These are phyloP conservation scores for Quercus berberidifolia DNA, from an alignment of 306 rosid genomes.

Conservation along the genomic window DNA sequence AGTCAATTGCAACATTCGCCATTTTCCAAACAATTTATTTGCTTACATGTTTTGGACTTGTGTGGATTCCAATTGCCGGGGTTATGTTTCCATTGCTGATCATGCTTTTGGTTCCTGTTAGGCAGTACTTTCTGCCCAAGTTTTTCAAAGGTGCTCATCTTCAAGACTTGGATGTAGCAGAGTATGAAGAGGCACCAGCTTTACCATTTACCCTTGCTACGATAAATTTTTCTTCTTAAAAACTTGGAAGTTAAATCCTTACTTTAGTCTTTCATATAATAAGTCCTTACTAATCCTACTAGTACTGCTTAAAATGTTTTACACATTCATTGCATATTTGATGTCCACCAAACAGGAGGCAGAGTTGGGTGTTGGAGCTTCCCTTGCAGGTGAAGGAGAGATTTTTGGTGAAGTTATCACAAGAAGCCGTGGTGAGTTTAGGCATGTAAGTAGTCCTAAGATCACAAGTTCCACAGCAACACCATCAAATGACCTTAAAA, in stretches of 20 bases:
- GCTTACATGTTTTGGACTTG: constrained; percentile 39
- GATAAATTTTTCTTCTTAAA: constrained; percentile 36
- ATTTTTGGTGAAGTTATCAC: constrained; percentile 81
- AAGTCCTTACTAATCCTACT: background rate
- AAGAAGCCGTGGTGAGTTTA: constrained; percentile 91
- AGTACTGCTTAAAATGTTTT: background rate
- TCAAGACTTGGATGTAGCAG: constrained; percentile 94
- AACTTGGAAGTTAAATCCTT: background rate
- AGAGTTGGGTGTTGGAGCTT: constrained; percentile 63
- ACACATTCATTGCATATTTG: background rate
- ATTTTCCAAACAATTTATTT: too few relatives aligned
- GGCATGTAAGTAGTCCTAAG: constrained; percentile 75
- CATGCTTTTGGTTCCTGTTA: constrained; percentile 86
- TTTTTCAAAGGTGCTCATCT: constrained; percentile 92
- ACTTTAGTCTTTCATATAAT: background rate
- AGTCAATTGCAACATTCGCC: too few relatives aligned
- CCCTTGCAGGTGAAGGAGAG: constrained; percentile 64
- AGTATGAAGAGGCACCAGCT: constrained; percentile 83
- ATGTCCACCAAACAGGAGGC: constrained; percentile 54
- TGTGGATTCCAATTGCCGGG: constrained; percentile 92
- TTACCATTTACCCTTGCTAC: constrained; percentile 67
- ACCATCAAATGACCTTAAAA: constrained; percentile 41
- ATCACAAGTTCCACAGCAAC: constrained; percentile 77
- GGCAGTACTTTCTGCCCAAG: constrained; percentile 85
- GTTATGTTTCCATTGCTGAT: constrained; percentile 95